Evolutionary conservation across 2,329 filamentous ascomycete genomes (phyloP), one percentile per base, ranked within the genome.

Genomic region (Fusarium nygamai): DNA sequence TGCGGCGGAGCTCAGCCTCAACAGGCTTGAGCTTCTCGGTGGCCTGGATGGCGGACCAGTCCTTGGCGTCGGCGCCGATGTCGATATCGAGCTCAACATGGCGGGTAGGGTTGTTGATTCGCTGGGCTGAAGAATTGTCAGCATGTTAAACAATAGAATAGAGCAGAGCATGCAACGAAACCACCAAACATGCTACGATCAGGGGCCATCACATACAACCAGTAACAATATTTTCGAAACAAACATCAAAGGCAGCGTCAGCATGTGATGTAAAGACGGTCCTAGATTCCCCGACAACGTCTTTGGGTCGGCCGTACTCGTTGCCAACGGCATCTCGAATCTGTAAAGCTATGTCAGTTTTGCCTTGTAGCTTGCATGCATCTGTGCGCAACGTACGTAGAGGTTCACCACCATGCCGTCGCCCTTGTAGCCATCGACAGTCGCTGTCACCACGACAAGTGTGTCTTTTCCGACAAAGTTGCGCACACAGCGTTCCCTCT

Each of bases 1-100:
- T 93, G 77, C 95, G 92, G 80, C 95, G 92, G 80, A 99, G 90
- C 83, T 98, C 96, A 24, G 94, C 95, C 86, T 99, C 96, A 78
- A 98, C 91, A 54, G 96, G 96, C 90, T 98, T 97, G 78, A 99
- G 92, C 89, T 98, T 98, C 90, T 99, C 96, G 73, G 92, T 93
- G 66, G 94, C 94, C 86, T 98, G 95, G 82, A 98, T 97, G 78
- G 94, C 94, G 75, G 92, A 95, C 96, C 96, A 99, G 86, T 99
- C 96, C 84, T 97, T 97, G 75, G 96, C 96, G 83, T 98, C 95
- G 84, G 95, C 95, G 80, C 95, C 95, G 79, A 98, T 97, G 83
- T 98, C 95, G 82, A 98, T 93, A 84, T 98, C 95, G 79, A 98
- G 93, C 86, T 98, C 95, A 76, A 98, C 85, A 82, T 93, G 89